Evolutionary conservation across 352 stramenopile genomes (phyloP), one percentile per base, ranked within the genome.

Genomic region (Phytophthora litchii): DNA sequence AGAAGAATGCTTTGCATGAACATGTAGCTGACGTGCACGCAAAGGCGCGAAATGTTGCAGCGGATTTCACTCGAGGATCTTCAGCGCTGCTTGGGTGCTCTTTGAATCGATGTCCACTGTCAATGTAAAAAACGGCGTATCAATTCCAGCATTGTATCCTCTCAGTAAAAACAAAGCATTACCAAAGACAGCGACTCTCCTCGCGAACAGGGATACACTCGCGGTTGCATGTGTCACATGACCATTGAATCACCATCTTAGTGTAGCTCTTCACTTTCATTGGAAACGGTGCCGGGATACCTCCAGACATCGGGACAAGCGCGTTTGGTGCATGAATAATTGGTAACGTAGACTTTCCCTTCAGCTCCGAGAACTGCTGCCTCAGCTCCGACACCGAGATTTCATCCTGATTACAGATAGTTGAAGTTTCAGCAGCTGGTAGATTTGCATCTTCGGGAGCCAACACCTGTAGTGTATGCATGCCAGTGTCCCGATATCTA

Each of bases 181-280:
- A 88, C 80, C 83, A 94, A 3, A 94, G 42, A 51, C 82, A 93
- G 41, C 82, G 80, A 29, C 77, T 92, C 46, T 91, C 81, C 47
- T 93, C 80, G 5, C 83, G 78, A 34, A 94, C 53, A 8, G 83
- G 80, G 41, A 93, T 90, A 55, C 83, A 91, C 56, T 94, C 83
- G 29, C 76, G 76, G 20, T 91, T 48, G 64, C 82, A 93, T 13
- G 37, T 47, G 13, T 35, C 54, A 53, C 86, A 93, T 3, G 56
- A 80, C 83, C 81, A 93, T 40, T 86, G 76, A n/a, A 87, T 74
- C 3, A 84, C 47, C 19, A 70, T 64, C 40, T 89, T 84, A 20
- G 44, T 78, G 34, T 63, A 59, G 49, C 50, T 67, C 50, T 63
- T 67, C 31, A 62, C 19, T 14, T 61, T 61, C 55, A 50, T 43